Evolutionary conservation across 805 yeast species (phyloP), one percentile per base, ranked within the genome.

Genomic region (Starmera dryadoides): DNA sequence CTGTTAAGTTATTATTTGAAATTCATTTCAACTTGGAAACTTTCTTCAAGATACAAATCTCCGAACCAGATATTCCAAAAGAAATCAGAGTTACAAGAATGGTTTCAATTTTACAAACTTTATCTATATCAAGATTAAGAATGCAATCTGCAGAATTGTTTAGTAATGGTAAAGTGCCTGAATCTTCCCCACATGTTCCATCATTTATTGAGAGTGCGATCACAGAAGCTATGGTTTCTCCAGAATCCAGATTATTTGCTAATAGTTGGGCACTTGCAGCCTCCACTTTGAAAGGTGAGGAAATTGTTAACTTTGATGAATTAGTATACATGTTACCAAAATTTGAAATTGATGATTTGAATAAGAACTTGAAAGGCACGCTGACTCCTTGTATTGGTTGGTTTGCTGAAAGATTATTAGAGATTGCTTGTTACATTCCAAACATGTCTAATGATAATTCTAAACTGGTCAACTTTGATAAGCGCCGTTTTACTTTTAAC

Each of bases 301-400:
- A 52, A 48, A 30, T 55, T 59, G 22, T 40, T 8, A 59, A 59
- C 19, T 56, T 60, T 31, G 62, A 63, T 30, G 44, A 53, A 31
- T 59, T 55, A 43, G 44, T 50, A 14, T 59, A 49, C 35, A 53
- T 65, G 34, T 49, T 56, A 44, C 67, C 69, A 18, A 49, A 59
- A 39, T 46, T 57, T 42, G 68, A 65, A 40, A 54, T 53, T 29
- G 56, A 58, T 26, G 56, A 55, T 41, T 45, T 58, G 37, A 42
- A 56, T 4, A 59, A 49, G n/a, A 48, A 43, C 4, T 44, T 44
- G 44, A 45, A 58, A 42, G 68, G 69, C 39, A 70, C 79, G 0
- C 62, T 86, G 36, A 75, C 87, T 6, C 93, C 95, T 2, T 89
- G 96, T 53, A 76, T 87, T 42, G 97, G 97, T 10, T 91, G 98